Evolutionary conservation across 495 filamentous ascomycete genomes (phyloP), one percentile per base, ranked within the genome.

Genomic region (Penicillium lividum): DNA sequence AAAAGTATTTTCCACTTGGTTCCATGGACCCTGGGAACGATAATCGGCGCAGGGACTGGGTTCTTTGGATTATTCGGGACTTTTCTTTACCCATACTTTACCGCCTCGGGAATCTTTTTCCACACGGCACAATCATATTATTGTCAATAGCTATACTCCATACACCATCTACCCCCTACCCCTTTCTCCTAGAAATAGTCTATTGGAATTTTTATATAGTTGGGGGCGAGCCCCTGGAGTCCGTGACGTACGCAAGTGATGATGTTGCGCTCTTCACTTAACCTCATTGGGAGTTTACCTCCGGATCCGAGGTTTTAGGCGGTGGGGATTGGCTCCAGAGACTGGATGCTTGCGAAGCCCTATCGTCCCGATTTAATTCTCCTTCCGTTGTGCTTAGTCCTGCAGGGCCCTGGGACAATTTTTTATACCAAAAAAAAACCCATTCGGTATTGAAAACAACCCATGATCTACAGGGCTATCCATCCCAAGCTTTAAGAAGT

Each of bases 171-270:
- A 36, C 33, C 33, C 46, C 28, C 25, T 31, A n/a, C n/a, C n/a
- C n/a, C n/a, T 29, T 49, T 0, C 22, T 51, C 29, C n/a, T n/a
- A 28, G 15, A 47, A 30, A 27, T 10, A 22, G 11, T 11, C 22
- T 27, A 28, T 27, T 34, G n/a, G 34, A 38, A n/a, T 18, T 57
- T 40, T 40, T 40, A 11, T 36, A 36, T 9, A 51, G 33, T 57
- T 42, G 47, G 48, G 38, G 51, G 60, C 48, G 43, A 63, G 52
- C 40, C 56, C 47, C 61, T 51, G 53, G 45, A 57, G 54, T 60
- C 58, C 22, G 57, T 57, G 51, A 62, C 66, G 60, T 66, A 70
- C 67, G 67, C 68, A 68, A 70, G 60, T 64, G 64, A 64, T 69
- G 66, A 68, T 70, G 65, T 63, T 66, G 56, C 53, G 56, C 53